These are phyloP conservation scores for Cercospora citrullina DNA, from an alignment of 2,329 filamentous ascomycete genomes.

Conservation along the genomic window DNA sequence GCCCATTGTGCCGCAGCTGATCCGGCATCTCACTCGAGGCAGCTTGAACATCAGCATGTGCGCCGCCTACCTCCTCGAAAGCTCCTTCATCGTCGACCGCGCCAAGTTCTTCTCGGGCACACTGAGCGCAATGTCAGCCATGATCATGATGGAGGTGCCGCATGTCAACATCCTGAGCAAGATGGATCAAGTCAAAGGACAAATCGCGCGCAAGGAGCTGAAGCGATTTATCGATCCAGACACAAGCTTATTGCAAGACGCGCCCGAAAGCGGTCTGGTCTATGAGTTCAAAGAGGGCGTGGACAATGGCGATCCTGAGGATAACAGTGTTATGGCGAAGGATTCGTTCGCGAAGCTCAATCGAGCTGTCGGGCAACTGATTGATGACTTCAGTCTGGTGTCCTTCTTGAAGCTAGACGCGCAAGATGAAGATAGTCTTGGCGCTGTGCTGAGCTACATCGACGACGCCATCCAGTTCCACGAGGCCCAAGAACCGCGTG, in stretches of 20 bases:
- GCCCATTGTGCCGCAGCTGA: constrained; percentile 81
- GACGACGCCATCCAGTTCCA: constrained; percentile 93
- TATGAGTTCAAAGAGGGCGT: constrained; percentile 43
- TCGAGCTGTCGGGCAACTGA: constrained; percentile 81
- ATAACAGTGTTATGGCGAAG: constrained; percentile 74
- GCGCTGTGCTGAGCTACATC: constrained; percentile 81
- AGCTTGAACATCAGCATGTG: constrained; percentile 87
- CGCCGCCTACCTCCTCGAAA: constrained; percentile 90
- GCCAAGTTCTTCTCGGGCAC: constrained; percentile 98
- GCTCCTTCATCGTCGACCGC: constrained; percentile 91
- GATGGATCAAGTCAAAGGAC: constrained; percentile 93
- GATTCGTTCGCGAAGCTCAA: constrained; percentile 81
- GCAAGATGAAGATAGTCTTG: constrained; percentile 89
- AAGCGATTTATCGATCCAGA: constrained; percentile 91
- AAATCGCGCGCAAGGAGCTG: constrained; percentile 81
- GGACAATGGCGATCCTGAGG: constrained; percentile 58
- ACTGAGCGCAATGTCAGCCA: constrained; percentile 94
- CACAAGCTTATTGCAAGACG: constrained; percentile 76
- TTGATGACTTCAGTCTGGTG: constrained; percentile 98
- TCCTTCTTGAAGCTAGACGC: constrained; percentile 88
- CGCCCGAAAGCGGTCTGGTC: constrained; percentile 58
- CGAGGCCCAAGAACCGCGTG: constrained; percentile 86
- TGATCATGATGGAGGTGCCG: constrained; percentile 97
- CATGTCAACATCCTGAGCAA: constrained; percentile 96
- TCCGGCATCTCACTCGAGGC: constrained; percentile 78